These are phyloP conservation scores for Lactuca sativa DNA, from an alignment of 129 eudicot species.

Conservation along the genomic window DNA sequence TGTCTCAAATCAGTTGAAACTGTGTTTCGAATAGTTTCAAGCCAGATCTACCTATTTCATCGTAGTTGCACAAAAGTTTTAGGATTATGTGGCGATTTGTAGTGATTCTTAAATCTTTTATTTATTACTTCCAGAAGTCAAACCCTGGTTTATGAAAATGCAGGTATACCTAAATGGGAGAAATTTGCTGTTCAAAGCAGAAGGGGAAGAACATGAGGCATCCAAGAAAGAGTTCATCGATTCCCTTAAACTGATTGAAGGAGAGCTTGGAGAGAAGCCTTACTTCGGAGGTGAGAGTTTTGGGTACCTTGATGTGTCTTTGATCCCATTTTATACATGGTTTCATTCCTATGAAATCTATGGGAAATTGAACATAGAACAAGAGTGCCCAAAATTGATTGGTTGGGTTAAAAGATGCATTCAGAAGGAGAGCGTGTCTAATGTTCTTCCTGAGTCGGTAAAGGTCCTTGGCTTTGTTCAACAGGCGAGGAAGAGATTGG, in stretches of 20 bases:
- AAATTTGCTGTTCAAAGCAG: not conserved
- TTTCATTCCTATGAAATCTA: not conserved
- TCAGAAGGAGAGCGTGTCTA: not conserved
- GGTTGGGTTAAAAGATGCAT: not conserved
- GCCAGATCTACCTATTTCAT: not conserved
- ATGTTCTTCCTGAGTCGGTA: not conserved
- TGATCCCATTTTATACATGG: not conserved
- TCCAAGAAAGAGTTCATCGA: not conserved
- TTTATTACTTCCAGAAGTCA: not conserved
- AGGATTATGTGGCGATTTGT: not conserved
- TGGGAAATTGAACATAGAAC: constrained; percentile 23
- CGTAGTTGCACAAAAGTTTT: not conserved
- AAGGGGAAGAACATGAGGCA: not conserved
- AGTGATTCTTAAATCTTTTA: not conserved
- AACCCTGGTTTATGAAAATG: not conserved
- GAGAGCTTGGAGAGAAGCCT: not conserved
- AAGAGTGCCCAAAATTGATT: not conserved
- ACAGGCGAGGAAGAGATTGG: constrained; percentile 1
- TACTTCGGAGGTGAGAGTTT: not conserved
- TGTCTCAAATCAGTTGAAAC: not conserved
- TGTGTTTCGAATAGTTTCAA: not conserved
- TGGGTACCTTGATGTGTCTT: not conserved
- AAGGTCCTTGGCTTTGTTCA: not conserved
- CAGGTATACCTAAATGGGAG: not conserved
- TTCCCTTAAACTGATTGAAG: not conserved